Evolutionary conservation across 768 basidiomycete genomes (phyloP).

Genomic region (Lentinula lateritia): DNA sequence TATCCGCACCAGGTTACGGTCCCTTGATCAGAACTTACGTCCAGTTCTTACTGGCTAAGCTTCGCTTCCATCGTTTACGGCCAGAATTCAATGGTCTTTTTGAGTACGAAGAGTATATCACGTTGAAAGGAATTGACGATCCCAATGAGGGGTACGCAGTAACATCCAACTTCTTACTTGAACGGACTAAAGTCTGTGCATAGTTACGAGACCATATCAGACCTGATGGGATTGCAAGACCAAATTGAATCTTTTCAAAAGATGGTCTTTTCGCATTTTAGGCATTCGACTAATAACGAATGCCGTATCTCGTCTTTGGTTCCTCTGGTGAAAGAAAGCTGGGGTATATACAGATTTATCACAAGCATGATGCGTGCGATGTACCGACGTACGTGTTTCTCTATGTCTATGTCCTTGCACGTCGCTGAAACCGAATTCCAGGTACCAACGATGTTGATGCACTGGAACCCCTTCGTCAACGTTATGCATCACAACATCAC

Average conservation of each 20-base stretch:
- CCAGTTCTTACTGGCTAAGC: conserved; percentile 90
- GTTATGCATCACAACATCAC: conserved; percentile 89
- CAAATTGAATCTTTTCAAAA: conserved; percentile 99
- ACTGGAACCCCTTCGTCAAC: conserved; percentile 80
- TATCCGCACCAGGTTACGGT: conserved; percentile 65
- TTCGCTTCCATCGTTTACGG: conserved; percentile 91
- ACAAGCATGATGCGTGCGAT: conserved; percentile 98
- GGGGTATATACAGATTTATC: conserved; percentile 98
- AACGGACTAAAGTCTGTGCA: not conserved
- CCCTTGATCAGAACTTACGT: conserved; percentile 94
- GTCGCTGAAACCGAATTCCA: conserved; percentile 22
- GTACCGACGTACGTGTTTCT: conserved; percentile 68
- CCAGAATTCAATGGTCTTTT: conserved; percentile 98
- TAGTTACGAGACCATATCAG: conserved; percentile 96
- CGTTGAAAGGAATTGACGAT: conserved; percentile 95
- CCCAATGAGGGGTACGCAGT: conserved; percentile 91
- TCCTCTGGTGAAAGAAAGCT: conserved; percentile 97
- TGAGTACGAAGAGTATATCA: conserved; percentile 98
- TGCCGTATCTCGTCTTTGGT: conserved; percentile 95
- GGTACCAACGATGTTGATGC: conserved; percentile 89
- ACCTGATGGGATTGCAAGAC: conserved; percentile 96
- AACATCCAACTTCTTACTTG: not conserved
- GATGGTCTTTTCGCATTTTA: conserved; percentile 94
- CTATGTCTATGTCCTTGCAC: not conserved
- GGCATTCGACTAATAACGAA: conserved; percentile 89